These are phyloP conservation scores for Cerioporus squamosus DNA, from an alignment of 1,284 basidiomycete genomes.

Conservation along the genomic window DNA sequence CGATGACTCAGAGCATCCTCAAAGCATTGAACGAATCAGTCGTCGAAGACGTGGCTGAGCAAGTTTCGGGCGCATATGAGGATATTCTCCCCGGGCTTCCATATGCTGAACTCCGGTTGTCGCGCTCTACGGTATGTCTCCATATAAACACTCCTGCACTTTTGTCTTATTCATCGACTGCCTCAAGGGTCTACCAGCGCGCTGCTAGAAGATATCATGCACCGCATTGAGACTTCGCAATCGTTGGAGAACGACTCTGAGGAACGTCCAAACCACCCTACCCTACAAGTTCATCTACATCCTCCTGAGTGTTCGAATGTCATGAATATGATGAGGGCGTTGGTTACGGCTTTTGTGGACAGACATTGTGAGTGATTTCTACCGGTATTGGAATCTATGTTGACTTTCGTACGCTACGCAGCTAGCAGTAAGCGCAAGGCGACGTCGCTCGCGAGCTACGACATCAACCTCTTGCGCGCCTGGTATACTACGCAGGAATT, in stretches of 20 bases:
- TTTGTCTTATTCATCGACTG: neutral
- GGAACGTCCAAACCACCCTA: slow-evolving; percentile 3
- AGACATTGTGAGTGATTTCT: slow-evolving; percentile 6
- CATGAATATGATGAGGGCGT: slow-evolving; percentile 54
- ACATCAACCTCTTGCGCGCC: slow-evolving; percentile 58
- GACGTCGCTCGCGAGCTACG: slow-evolving; percentile 58
- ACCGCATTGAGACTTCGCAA: slow-evolving; percentile 10
- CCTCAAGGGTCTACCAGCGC: slow-evolving; percentile 38
- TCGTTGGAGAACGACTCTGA: neutral
- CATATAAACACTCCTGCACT: neutral
- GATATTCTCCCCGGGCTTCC: slow-evolving; percentile 53
- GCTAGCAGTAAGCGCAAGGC: slow-evolving; percentile 45
- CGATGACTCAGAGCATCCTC: slow-evolving; percentile 18
- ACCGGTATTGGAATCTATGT: neutral
- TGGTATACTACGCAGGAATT: slow-evolving; percentile 52
- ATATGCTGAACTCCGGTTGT: slow-evolving; percentile 65
- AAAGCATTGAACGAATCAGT: slow-evolving; percentile 31
- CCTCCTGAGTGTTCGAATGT: slow-evolving; percentile 62
- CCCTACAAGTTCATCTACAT: slow-evolving; percentile 47
- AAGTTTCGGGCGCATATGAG: slow-evolving; percentile 32
- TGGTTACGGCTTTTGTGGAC: slow-evolving; percentile 59
- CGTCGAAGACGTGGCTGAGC: slow-evolving; percentile 26
- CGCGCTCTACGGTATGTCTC: slow-evolving; percentile 38
- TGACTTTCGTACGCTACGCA: neutral
- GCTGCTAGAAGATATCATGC: slow-evolving; percentile 49